Evolutionary conservation across 1,139 yeast genomes (phyloP), one percentile per base, ranked within the genome.

Genomic region (Yamadazyma diospyri): DNA sequence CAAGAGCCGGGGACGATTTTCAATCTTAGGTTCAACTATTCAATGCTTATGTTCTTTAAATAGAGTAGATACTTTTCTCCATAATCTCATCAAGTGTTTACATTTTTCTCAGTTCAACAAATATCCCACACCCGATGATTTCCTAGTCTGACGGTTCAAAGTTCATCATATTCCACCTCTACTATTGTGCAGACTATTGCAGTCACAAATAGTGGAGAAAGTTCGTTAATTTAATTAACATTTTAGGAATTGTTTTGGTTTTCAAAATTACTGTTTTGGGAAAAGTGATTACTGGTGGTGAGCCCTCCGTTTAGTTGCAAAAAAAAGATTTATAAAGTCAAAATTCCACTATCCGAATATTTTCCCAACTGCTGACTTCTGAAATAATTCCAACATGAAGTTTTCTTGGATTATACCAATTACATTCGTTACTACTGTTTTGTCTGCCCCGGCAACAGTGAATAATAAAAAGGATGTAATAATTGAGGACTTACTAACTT

Each of bases 401-500:
- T 35, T 44, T 18, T 29, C 33, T 29, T 39, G 46, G 23, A 20
- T 43, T 24, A 34, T 45, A 24, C 30, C 46, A 13, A 30, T 38
- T 23, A 35, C 47, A 30, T 32, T 43, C 45, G 46, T 32, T 38
- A 29, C 47, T n/a, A 38, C 42, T 15, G 26, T 36, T 25, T 17
- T 44, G 16, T 47, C 47, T 23, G 50, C 50, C 16, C 50, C 50
- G 21, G 41, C 49, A 8, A 30, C 36, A 9, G 35, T 41, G 25
- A 25, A 29, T 15, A 16, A 25, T 14, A 23, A 22, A 19, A 26
- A 22, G 11, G 29, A 29, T 24, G 34, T 36, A 8, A 27, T 34
- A 25, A 36, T 36, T 25, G 42, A 40, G 13, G 39, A 40, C 15
- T 23, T 45, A 9, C 24, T 45, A 20, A 23, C 32, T 10, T 34